Evolutionary conservation across 1,284 basidiomycete species (phyloP).

Genomic region (Fomitopsis pinicola): DNA sequence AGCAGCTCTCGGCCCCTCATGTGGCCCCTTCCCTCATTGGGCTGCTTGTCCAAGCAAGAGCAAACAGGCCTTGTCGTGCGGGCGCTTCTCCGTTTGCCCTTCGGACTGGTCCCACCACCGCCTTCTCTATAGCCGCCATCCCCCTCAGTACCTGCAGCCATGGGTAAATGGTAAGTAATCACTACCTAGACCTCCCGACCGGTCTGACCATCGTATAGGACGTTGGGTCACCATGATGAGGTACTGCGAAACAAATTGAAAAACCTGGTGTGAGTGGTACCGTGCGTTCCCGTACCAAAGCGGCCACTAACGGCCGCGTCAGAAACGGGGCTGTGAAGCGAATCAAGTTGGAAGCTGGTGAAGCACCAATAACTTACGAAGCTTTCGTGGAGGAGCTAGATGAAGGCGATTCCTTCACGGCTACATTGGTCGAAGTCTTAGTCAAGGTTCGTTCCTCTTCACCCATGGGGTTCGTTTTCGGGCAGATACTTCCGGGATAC

Average conservation of each 20-base stretch:
- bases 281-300: not conserved
- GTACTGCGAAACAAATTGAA: constrained; percentile 66
- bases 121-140: not conserved
- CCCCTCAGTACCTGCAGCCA: constrained; percentile 8
- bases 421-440: constrained; percentile 62
- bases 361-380: constrained; percentile 61
- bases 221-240: constrained; percentile 61
- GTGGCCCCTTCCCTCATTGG: not conserved
- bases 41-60: not conserved
- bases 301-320: not conserved
- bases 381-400: constrained; percentile 68
- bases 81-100: not conserved
- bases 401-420: constrained; percentile 69
- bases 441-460: constrained; percentile 52
- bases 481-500: not conserved
- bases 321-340: constrained; percentile 66
- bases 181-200: not conserved
- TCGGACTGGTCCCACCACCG: constrained; percentile 9
- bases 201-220: constrained; percentile 39
- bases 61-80: not conserved
- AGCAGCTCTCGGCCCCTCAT: not conserved
- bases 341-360: constrained; percentile 51
- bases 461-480: not conserved
- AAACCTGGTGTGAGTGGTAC: constrained; percentile 56
- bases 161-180: constrained; percentile 28